phyloP scores from a whole-genome alignment of 2,329 filamentous ascomycete species.

The Gnomoniopsis sp. region DNA sequence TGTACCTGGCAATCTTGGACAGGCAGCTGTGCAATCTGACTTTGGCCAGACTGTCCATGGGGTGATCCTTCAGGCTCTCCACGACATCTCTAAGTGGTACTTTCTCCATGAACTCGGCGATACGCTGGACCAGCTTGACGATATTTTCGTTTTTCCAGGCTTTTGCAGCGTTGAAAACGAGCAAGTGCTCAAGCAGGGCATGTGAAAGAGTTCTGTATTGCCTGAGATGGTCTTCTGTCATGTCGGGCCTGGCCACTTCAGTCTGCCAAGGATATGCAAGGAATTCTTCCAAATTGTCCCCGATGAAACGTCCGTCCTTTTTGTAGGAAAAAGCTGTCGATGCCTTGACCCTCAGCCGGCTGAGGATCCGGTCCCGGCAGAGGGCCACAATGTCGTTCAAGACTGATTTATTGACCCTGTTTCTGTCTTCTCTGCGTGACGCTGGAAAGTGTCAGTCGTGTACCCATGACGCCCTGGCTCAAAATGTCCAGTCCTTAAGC shows the following conservation, averaged over 20 bases:
- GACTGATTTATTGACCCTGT: neutral
- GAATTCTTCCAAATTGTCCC: neutral
- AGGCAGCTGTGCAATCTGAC: conserved; percentile 21
- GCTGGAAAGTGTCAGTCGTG: neutral
- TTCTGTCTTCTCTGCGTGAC: neutral
- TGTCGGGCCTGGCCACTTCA: neutral
- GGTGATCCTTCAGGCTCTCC: neutral
- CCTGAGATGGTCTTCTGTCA: neutral
- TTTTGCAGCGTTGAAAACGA: neutral
- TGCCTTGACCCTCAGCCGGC: neutral
- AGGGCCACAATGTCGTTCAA: conserved; percentile 9
- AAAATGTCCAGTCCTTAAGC: too few species aligned
- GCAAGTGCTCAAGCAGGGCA: neutral
- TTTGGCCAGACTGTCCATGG: neutral
- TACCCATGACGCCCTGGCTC: neutral
- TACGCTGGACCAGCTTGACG: neutral
- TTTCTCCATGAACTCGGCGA: neutral
- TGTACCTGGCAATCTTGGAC: conserved; percentile 34
- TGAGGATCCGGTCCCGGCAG: conserved; percentile 1
- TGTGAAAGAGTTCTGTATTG: neutral
- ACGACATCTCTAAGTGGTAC: neutral
- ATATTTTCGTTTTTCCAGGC: neutral
- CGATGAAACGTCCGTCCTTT: neutral
- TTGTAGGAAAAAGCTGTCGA: neutral
- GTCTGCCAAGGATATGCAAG: neutral